Percentiles rank a stretch among this genome's conserved stretches.
These are phyloP conservation scores for Kingdonia uniflora DNA, from an alignment of 164 flowering plant genomes.

Conservation along the genomic window DNA sequence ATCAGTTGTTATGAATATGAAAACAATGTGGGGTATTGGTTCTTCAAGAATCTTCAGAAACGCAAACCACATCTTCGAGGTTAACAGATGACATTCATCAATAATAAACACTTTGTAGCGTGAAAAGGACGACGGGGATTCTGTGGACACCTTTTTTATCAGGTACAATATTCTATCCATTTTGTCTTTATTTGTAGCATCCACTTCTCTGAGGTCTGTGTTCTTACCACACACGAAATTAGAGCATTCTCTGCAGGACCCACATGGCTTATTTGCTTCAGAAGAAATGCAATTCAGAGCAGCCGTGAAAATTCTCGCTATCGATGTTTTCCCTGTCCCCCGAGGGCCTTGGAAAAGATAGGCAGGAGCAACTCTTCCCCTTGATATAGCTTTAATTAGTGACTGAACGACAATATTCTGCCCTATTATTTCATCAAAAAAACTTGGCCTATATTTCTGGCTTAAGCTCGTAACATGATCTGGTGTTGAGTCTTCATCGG, in stretches of 20 bases:
- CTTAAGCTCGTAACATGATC: conserved; percentile 64
- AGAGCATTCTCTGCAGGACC: conserved; percentile 69
- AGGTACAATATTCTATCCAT: conserved; percentile 39
- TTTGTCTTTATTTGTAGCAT: conserved; percentile 61
- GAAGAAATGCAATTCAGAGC: conserved; percentile 75
- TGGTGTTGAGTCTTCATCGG: conserved; percentile 36
- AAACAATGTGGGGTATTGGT: conserved; percentile 57
- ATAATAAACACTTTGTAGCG: conserved; percentile 60
- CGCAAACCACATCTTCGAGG: conserved; percentile 69
- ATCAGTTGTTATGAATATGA: conserved; percentile 77
- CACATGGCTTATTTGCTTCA: conserved; percentile 75
- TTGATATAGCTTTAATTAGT: conserved; percentile 53
- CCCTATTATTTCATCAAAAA: conserved; percentile 78
- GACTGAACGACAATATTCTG: conserved; percentile 86
- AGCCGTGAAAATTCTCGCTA: conserved; percentile 78
- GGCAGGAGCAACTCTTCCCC: conserved; percentile 69
- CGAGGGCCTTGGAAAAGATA: conserved; percentile 97
- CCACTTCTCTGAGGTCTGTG: conserved; percentile 50
- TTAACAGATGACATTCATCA: conserved; percentile 86
- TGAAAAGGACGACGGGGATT: conserved; percentile 26
- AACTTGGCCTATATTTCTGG: conserved; percentile 78
- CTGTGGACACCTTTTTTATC: conserved; percentile 31
- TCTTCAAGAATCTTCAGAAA: conserved; percentile 79
- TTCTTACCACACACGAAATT: conserved; percentile 53
- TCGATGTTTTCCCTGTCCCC: conserved; percentile 92